Evolutionary conservation across 2,329 filamentous ascomycete genomes (phyloP), one percentile per base, ranked within the genome.

Genomic region (Microcyclospora pomicola): DNA sequence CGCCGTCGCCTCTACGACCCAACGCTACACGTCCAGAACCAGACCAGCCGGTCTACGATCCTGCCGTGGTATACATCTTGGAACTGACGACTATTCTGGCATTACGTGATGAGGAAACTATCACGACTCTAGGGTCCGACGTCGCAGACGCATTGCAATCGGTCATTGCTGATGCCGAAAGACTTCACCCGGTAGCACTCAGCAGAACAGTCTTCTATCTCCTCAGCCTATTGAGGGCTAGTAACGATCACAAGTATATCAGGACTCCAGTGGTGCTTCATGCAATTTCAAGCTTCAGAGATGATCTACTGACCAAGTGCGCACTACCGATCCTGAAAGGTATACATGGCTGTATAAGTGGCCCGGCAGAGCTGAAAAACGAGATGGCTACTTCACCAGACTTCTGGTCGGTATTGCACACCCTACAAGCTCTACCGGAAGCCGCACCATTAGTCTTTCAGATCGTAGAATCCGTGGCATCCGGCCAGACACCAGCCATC

Each of bases 381-480:
- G 88, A 96, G 62, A 82, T 96, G 49, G 92, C 93, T 62, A 88
- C 84, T 11, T 96, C 88, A 13, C 91, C 91, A 0, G 91, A 98
- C 55, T 96, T 98, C 59, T 98, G 91, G 91, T 80, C 81, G 5
- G 82, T 95, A 11, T 67, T 98, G 37, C 79, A 85, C 43, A 73
- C 77, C 27, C 66, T 98, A 13, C 77, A 83, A 34, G 67, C 69
- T 15, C 67, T 68, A 14, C 45, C 75, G 2, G 78, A 83, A 37
- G 79, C 81, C 16, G 82, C 85, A 2, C 69, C 78, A 0, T 70
- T 79, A 12, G 86, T 93, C 0, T 96, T 96, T 57, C 76, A 81
- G 38, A 82, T 96, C n/a, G 68, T 95, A 0, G 81, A 91, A 53
- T 77, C 73, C 38, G 77, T 87, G 16, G 76, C 85, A 2, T 80